Evolutionary conservation across 495 filamentous ascomycete genomes (phyloP).

Genomic region (Aspergillus sclerotiicarbonarius): DNA sequence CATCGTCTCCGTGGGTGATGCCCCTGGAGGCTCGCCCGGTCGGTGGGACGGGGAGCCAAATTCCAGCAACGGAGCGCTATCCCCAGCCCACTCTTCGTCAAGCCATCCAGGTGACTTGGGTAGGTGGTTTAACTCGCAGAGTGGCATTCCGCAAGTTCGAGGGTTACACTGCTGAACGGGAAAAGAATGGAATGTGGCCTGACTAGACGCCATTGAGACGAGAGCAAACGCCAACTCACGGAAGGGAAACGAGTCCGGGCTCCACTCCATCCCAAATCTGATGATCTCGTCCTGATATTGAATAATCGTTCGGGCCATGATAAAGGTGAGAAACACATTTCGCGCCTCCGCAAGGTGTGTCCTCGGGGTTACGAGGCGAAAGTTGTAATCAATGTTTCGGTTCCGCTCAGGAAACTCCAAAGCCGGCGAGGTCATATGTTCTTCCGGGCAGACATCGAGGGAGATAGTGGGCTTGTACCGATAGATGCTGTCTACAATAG

Average conservation of each 20-base stretch:
- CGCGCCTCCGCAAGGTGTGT: conserved; percentile 7
- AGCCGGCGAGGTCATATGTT: conserved; percentile 11
- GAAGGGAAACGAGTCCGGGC: conserved; percentile 15
- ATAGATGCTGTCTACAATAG: conserved; percentile 10
- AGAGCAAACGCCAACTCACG: conserved; percentile 14
- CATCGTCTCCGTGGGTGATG: conserved; percentile 5
- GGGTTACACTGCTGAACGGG: conserved; percentile 4
- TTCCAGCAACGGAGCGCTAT: conserved; percentile 5
- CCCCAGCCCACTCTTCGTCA: conserved; percentile 7
- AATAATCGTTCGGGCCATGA: conserved; percentile 4
- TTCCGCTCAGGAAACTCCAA: conserved; percentile 8
- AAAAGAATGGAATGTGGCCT: conserved; percentile 13
- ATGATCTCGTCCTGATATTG: conserved; percentile 11
- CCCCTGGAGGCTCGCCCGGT: conserved; percentile 9
- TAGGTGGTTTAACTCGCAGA: conserved; percentile 7
- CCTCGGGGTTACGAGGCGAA: conserved; percentile 5
- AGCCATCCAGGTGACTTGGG: conserved; percentile 1
- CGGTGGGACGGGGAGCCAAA: conserved; percentile 7
- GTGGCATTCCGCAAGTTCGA: conserved; percentile 4
- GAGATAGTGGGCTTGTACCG: conserved; percentile 12
- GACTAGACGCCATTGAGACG: conserved; percentile 14
- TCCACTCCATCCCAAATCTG: conserved; percentile 12
- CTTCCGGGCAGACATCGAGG: conserved; percentile 11
- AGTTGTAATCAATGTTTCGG: conserved; percentile 1
- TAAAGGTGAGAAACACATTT: conserved; percentile 6